Conservation (phyloP, 1,139 yeast species). For the Nakaseomyces kungkrabaensis region DNA sequence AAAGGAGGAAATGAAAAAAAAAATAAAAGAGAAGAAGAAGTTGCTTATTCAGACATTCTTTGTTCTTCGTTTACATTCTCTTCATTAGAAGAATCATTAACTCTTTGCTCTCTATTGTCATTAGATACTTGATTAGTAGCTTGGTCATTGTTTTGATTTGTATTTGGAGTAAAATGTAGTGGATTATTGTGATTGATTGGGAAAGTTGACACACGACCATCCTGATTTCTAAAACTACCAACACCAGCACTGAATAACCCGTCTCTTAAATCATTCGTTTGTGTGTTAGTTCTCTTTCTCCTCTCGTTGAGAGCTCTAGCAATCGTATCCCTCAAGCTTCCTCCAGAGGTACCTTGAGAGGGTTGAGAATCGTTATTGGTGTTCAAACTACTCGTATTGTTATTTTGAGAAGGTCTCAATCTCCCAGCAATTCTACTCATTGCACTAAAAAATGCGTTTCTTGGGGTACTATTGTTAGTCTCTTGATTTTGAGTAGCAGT, state of each 20-base stretch:
- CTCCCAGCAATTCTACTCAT: slow-evolving; percentile 1
- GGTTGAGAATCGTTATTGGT: not conserved
- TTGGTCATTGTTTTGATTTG: not conserved
- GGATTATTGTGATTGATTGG: slow-evolving; percentile 2
- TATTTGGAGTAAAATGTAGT: not conserved
- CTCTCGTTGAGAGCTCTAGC: not conserved
- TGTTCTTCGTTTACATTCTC: not conserved
- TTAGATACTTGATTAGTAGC: not conserved
- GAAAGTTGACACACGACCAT: slow-evolving; percentile 11
- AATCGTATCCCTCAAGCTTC: not conserved
- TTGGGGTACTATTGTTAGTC: not conserved
- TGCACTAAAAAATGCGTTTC: slow-evolving; percentile 1
- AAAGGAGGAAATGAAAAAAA: not conserved
- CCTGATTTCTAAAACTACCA: slow-evolving; percentile 13
- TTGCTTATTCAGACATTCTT: not conserved
- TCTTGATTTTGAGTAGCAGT: not conserved
- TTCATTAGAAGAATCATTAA: not conserved
- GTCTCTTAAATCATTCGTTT: not conserved
- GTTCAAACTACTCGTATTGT: not conserved
- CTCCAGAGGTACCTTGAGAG: not conserved
- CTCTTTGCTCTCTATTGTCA: not conserved
- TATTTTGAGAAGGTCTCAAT: not conserved
- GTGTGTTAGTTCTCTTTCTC: not conserved
- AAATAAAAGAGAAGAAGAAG: not conserved
- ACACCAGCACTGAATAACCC: slow-evolving; percentile 13